A percentile compares a stretch with the other conserved stretches of the same genome.
These are phyloP conservation scores for Zygnema cylindricum DNA, from an alignment of 139 green algal genomes.

Conservation along the genomic window DNA sequence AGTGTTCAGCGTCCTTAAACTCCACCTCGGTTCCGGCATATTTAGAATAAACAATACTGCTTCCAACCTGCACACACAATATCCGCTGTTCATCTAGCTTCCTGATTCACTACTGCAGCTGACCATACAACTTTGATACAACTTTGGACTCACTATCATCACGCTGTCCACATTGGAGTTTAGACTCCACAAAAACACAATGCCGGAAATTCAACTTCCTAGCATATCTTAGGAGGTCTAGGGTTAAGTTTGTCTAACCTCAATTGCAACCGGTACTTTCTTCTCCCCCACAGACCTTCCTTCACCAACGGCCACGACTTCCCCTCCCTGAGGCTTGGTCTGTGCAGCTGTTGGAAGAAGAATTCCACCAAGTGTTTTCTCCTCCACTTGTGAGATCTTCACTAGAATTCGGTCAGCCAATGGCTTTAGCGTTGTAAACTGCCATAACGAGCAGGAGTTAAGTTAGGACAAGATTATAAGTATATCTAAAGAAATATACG, in stretches of 20 bases:
- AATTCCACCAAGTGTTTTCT: slow-evolving; percentile 84
- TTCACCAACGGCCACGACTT: slow-evolving; percentile 65
- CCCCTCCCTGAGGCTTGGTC: slow-evolving; percentile 79
- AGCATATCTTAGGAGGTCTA: too few relatives aligned
- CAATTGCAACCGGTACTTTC: slow-evolving; percentile 45
- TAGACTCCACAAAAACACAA: too few relatives aligned
- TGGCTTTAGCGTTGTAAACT: slow-evolving; percentile 85
- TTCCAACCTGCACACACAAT: slow-evolving; percentile 66
- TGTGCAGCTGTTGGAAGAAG: slow-evolving; percentile 83
- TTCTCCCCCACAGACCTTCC: slow-evolving; percentile 49
- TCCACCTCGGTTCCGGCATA: slow-evolving; percentile 92
- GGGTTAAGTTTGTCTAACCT: slow-evolving; percentile 46
- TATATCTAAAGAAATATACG: too few relatives aligned
- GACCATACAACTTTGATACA: too few relatives aligned
- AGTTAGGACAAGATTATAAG: too few relatives aligned
- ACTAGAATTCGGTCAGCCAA: slow-evolving; percentile 88
- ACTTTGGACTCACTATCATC: too few relatives aligned
- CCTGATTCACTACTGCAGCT: too few relatives aligned
- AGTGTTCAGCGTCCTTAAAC: slow-evolving; percentile 74
- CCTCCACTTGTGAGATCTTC: slow-evolving; percentile 83
- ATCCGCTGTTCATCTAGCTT: too few relatives aligned
- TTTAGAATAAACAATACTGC: slow-evolving; percentile 94
- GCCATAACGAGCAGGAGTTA: too few relatives aligned
- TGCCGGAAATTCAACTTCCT: too few relatives aligned
- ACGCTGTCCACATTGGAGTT: too few relatives aligned